Base-by-base conservation (phyloP, 2,329 filamentous ascomycete genomes). In the Blumeriella jaapii region DNA sequence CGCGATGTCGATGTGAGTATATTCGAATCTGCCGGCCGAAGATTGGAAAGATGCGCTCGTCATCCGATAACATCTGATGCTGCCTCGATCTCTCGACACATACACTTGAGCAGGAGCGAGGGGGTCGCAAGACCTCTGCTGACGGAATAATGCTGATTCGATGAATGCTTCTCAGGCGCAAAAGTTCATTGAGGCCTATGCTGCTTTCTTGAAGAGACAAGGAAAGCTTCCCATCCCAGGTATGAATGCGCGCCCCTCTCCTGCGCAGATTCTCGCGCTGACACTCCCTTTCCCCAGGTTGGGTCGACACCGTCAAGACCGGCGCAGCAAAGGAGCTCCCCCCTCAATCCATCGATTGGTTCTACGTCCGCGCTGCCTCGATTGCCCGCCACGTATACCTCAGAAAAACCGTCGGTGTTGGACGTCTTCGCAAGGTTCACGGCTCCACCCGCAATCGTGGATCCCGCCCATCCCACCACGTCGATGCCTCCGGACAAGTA, bases 241-340 rank as follows among this genome's bases (percentile, higher is more conserved):
- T 87, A 75, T 61, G 78, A 70, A 26, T 40, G 29, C 31, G 13
- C 16, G n/a, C 33, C 23, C 18, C 10, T 11, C 28, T 6, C 14
- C n/a, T 13, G 13, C 6, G 13, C 6, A 25, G 9, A 18, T 31
- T 24, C 12, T n/a, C 13, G 24, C 44, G 40, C 42, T 53, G 42
- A 54, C 38, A 29, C n/a, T 29, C 28, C 34, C 32, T 33, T 35
- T 16, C 31, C 4, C 2, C 43, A 93, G 86, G 85, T 73, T 96
- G 89, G 89, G 89, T 95, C 65, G 91, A 98, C 65, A 95, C 89
- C 60, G 91, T 96, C 71, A 98, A 98, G 82, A 95, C 89, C 56
- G 89, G 85, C 59, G 75, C 80, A 62, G 82, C 82, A 64, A 94
- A 94, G 70, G 91, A 98, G 74, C 82, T 98, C 56, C 89, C 89